Evolutionary conservation across 495 filamentous ascomycete genomes (phyloP), one percentile per base, ranked within the genome.

Genomic region (Talaromyces liani): DNA sequence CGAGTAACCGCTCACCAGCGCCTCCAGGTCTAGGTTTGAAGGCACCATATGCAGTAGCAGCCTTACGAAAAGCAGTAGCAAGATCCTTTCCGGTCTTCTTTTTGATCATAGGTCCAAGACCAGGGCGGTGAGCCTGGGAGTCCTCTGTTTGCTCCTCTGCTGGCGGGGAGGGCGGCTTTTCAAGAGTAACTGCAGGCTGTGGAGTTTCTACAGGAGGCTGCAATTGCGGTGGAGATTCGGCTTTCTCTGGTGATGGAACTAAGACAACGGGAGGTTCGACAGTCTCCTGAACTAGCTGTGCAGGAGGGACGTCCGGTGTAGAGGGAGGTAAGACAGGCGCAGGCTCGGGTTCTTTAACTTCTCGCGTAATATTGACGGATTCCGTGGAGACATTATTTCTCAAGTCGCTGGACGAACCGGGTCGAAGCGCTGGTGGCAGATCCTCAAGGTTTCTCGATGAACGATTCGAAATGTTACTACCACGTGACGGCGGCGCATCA

Each of bases 41-140:
- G 20, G 87, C 88, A 65, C 80, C 83, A 63, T 90, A 88, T n/a
- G 91, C 86, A 34, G 82, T 86, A 12, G 94, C 92, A 36, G 92
- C 92, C 71, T 92, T 92, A 68, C 88, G 87, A 64, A 97, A 87
- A n/a, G 84, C 79, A 36, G 86, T 87, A 27, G 89, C 90, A 67
- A 94, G 80, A 51, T 94, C 89, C 33, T 79, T 82, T 56, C 74
- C 82, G 0, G 86, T 87, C 67, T 84, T 85, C 63, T 92, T 88
- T 73, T 93, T 94, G 62, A 96, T 87, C 92, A 96, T 96, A 41
- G 92, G 91, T 0, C 91, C 91, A 22, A 96, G 84, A 1, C 92
- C 92, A 31, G 92, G 92, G 20, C 90, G 84, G 66, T 85, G 80
- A 27, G 70, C 72, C 49, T 82, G 82, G 6, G 39, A 10, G 14